phyloP scores from a whole-genome alignment of 2,329 filamentous ascomycete genomes.

The Thielaviopsis musarum region DNA sequence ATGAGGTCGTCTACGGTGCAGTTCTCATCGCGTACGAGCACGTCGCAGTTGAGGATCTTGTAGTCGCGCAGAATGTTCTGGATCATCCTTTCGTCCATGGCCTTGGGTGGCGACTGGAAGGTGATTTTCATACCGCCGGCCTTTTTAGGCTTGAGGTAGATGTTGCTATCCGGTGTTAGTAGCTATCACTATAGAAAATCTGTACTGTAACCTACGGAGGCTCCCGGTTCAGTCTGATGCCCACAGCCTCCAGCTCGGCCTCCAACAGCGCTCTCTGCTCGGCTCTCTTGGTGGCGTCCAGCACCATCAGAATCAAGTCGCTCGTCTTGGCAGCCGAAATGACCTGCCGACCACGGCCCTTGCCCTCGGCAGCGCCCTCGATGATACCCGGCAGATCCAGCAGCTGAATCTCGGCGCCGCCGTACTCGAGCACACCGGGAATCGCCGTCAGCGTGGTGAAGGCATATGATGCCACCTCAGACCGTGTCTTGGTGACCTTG shows the following conservation, averaged over 20 bases:
- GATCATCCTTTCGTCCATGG: constrained; percentile 93
- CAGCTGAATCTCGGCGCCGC: constrained; percentile 93
- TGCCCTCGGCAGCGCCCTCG: constrained; percentile 88
- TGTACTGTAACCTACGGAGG: constrained; percentile 48
- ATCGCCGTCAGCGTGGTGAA: constrained; percentile 98
- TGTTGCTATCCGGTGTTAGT: constrained; percentile 45
- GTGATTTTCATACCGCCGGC: constrained; percentile 98
- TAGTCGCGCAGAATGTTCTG: constrained; percentile 97
- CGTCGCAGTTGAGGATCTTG: constrained; percentile 96
- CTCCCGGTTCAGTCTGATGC: constrained; percentile 80
- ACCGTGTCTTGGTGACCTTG: constrained; percentile 95
- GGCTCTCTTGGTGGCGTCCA: constrained; percentile 90
- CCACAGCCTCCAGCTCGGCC: constrained; percentile 84
- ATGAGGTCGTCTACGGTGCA: constrained; percentile 97
- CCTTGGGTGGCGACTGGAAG: constrained; percentile 76
- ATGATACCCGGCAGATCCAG: constrained; percentile 97
- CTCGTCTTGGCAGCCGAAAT: constrained; percentile 97
- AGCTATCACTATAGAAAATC: too few species aligned
- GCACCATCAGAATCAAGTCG: constrained; percentile 88
- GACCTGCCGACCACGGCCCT: constrained; percentile 87
- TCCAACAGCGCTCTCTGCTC: constrained; percentile 84
- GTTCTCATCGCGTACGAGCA: constrained; percentile 85
- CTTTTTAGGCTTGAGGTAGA: constrained; percentile 91
- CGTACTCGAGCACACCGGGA: constrained; percentile 92
- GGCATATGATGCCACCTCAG: constrained; percentile 86